A percentile compares a stretch with the other conserved stretches of the same genome.
Conservation (phyloP, 768 basidiomycete genomes). For the Gyrodon lividus region DNA sequence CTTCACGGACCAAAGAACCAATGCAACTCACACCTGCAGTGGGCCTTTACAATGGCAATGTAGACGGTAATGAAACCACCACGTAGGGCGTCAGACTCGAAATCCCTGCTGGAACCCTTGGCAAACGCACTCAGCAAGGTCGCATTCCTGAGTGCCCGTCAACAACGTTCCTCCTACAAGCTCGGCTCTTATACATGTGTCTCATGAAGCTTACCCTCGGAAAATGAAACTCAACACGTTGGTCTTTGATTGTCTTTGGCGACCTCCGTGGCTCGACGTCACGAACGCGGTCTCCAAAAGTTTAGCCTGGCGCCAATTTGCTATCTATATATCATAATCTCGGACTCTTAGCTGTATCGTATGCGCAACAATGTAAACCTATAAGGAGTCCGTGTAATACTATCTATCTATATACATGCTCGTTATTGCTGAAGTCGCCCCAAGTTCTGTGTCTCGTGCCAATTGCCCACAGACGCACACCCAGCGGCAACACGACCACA, state of each 20-base stretch:
- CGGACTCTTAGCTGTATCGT: slow-evolving; percentile 3
- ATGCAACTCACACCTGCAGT: slow-evolving; percentile 13
- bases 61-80: slow-evolving; percentile 31
- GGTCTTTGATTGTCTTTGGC: slow-evolving; percentile 12
- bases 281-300: slow-evolving; percentile 2
- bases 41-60: slow-evolving; percentile 27
- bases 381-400: slow-evolving; percentile 8
- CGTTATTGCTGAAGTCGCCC: not conserved
- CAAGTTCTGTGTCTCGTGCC: too few relatives aligned
- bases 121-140: slow-evolving; percentile 4
- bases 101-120: slow-evolving; percentile 6
- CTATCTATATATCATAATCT: slow-evolving; percentile 26
- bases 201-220: slow-evolving; percentile 1
- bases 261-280: slow-evolving; percentile 11
- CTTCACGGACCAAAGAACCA: slow-evolving; percentile 18
- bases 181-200: slow-evolving; percentile 7
- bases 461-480: too few relatives aligned
- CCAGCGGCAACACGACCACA: too few relatives aligned
- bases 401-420: not conserved
- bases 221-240: slow-evolving; percentile 6
- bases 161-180: slow-evolving; percentile 8
- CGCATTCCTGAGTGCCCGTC: slow-evolving; percentile 2
- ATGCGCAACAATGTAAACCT: slow-evolving; percentile 22
- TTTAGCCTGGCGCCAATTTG: slow-evolving; percentile 19
- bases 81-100: slow-evolving; percentile 10